Percentiles rank a stretch among this genome's conserved stretches.
phyloP scores from a whole-genome alignment of 495 filamentous ascomycete species.

The Penicillium cinerascens region DNA sequence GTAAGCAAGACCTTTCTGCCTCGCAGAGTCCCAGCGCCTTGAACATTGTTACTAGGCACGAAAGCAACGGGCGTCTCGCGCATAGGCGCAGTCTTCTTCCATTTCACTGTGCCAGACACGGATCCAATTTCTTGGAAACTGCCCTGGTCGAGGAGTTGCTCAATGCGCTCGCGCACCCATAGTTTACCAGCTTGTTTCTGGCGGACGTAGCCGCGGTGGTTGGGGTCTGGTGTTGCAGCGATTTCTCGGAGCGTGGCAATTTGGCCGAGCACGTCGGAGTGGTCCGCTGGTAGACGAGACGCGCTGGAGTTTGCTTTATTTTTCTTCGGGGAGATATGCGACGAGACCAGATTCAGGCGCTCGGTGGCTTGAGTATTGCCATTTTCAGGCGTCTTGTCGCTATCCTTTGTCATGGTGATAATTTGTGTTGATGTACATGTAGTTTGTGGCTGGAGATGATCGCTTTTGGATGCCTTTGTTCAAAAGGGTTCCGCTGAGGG shows the following conservation, averaged over 20 bases:
- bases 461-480: background rate
- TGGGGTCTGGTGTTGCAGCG: slow-evolving; percentile 50
- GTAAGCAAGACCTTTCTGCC: slow-evolving; percentile 56
- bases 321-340: slow-evolving; percentile 26
- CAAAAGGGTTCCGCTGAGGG: slow-evolving; percentile 13
- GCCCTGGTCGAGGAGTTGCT: slow-evolving; percentile 50
- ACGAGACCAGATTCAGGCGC: slow-evolving; percentile 36
- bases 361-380: slow-evolving; percentile 24
- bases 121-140: slow-evolving; percentile 57
- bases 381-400: slow-evolving; percentile 10
- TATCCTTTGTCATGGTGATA: slow-evolving; percentile 18
- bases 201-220: slow-evolving; percentile 52
- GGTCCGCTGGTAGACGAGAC: slow-evolving; percentile 51
- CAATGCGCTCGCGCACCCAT: slow-evolving; percentile 61
- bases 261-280: slow-evolving; percentile 56
- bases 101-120: slow-evolving; percentile 55
- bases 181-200: slow-evolving; percentile 63
- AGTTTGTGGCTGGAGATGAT: background rate
- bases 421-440: background rate
- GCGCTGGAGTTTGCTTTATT: slow-evolving; percentile 19
- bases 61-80: slow-evolving; percentile 50
- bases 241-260: slow-evolving; percentile 47
- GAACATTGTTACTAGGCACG: slow-evolving; percentile 54
- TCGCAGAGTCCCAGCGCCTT: slow-evolving; percentile 44
- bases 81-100: slow-evolving; percentile 46